Evolutionary conservation across 148 eudicot genomes (phyloP), one percentile per base, ranked within the genome.

Genomic region (Heliosperma pusillum): DNA sequence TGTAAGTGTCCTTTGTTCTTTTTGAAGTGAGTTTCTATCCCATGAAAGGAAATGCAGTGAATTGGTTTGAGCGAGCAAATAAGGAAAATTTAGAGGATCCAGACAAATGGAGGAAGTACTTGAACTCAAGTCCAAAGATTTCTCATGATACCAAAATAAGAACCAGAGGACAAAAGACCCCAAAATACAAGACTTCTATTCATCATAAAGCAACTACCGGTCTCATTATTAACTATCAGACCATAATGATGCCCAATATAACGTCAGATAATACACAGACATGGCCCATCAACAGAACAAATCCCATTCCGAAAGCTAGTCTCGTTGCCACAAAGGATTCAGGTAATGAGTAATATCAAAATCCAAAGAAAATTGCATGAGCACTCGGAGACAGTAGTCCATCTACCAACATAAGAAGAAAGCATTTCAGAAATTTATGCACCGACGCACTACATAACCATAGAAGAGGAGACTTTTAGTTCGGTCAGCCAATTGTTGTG

Each of bases 391-490:
- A 20, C 36, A 52, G 22, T 26, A 65, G 44, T 44, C 22, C 53
- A 62, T 26, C 26, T 36, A 30, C 70, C 52, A 27, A 69, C 53
- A 55, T 29, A 20, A 45, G 42, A 10, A 65, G 5, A 67, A 57
- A 6, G 19, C 29, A 55, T 66, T 66, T 25, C 29, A 6, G 26
- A 67, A 57, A 72, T 30, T 50, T 24, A 21, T 50, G 29, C 74
- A 50, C 70, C 70, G 16, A 67, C 40, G 61, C 30, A 12, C 61
- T 47, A 58, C 71, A 78, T 59, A 36, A 30, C 61, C 20, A 53
- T 22, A 25, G 27, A 68, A 26, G 56, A 26, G 25, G 29, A 21
- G 36, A 75, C 16, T 19, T 19, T 27, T 60, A 69, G 15, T 69
- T 57, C 13, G 17, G 52, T 42, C 57, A 69, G 58, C 22, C 29